Base-by-base conservation (phyloP, 768 basidiomycete species). In the Xerocomus brunneocitrinus region DNA sequence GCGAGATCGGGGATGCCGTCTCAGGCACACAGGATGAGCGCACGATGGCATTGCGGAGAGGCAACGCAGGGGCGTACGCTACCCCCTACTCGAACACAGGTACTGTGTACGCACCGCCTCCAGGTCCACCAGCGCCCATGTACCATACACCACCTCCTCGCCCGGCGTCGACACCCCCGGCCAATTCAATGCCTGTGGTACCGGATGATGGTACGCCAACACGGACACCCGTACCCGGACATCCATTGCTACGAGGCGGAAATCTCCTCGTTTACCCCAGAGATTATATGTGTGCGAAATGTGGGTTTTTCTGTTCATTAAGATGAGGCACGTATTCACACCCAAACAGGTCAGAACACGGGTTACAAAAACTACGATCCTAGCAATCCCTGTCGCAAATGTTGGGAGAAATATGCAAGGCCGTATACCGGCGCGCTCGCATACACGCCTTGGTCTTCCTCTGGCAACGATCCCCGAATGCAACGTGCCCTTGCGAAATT, bases 351-450 rank as follows among this genome's bases (percentile, higher is more conserved):
- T 60, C 73, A 73, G 36, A 91, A 92, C 65, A 81, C 78, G 0
- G 89, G 90, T 3, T 91, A 84, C 70, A 89, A 88, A 67, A 73
- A 78, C 52, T 73, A 71, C 35, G 87, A 91, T 65, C 86, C 87
- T 0, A 64, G 74, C 1, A 73, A 81, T 52, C 85, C 89, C 6
- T 91, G 90, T 62, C 73, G 75, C 53, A 79, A 78, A 52, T 92
- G 91, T 71, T 92, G 89, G 90, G 71, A 76, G 6, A 84, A 82
- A 58, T 84, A 85, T 67, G 76, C 77, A 0, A 82, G 79, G 58
- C 73, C 77, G 0, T 91, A 83, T 67, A 62, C 73, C 0, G 85
- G 85, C 3, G 79, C 85, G 5, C 68, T 90, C 14, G 72, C 76
- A 0, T 84, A 82, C 60, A 76, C 79, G 48, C 58, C 74, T 10